Base-by-base conservation (phyloP, 768 basidiomycete genomes). In the Lentinula guzmanii region DNA sequence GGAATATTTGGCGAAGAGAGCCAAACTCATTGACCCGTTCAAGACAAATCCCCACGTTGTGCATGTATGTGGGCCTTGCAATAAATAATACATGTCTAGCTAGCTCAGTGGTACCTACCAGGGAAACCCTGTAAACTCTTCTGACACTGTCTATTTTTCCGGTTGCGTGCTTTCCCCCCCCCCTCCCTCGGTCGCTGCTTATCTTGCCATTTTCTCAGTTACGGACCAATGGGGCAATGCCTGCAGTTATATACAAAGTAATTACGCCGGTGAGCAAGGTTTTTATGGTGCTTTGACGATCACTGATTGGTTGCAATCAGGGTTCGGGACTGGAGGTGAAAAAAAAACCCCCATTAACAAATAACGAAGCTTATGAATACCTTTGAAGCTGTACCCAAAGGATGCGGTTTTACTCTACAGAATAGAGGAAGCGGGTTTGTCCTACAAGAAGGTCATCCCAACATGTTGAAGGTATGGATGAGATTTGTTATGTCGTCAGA, bases 401-500 rank as follows among this genome's bases (percentile, higher is more conserved):
- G 89, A 0, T 97, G 95, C 67, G 97, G 97, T 0, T 99, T 99
- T 72, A 97, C 95, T 0, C 81, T 99, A 13, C 97, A 99, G 74
- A 97, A 97, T 72, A 83, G 97, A 60, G 97, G 97, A 1, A 79
- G 86, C 10, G 89, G 90, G 5, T 99, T 99, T 71, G 78, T 85
- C 6, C 77, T 98, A 24, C 79, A 81, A 57, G 83, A 91, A 61
- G 85, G 84, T 1, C 96, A 98, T 70, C 90, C 93, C 1, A 98
- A 99, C 69, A 83, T 81, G 34, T 75, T 98, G 57, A 77, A 88
- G 76, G 93, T 90, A 57, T 62, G 68, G 59, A 39, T 11, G 61
- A 18, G 37, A 4, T 33, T 43, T 28, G 28, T 4, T 28, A 31
- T 48, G 34, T 43, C 10, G 39, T 18, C 13, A 5, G 21, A 34